Evolutionary conservation across 1,284 basidiomycete genomes (phyloP).

Genomic region (Wolfiporia cocos): DNA sequence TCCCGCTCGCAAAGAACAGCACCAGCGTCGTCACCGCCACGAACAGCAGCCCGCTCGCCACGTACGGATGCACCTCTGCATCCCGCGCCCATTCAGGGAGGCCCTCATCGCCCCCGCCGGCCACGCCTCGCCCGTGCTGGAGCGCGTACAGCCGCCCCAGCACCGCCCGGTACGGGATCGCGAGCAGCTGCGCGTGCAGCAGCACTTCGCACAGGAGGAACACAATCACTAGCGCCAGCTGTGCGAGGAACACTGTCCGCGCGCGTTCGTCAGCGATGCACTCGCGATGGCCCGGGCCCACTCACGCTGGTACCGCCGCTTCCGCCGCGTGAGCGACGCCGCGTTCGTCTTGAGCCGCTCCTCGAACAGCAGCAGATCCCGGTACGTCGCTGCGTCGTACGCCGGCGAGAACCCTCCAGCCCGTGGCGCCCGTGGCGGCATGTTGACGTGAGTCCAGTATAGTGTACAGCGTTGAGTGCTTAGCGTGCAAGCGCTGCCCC

Average conservation of each 20-base stretch:
- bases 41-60: constrained; percentile 72
- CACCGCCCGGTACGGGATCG: constrained; percentile 52
- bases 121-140: no score
- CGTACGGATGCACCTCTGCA: constrained; percentile 56
- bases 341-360: constrained; percentile 95
- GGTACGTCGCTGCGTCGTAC: constrained; percentile 72
- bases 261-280: not conserved
- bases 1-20: constrained; percentile 94
- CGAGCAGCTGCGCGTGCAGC: constrained; percentile 60
- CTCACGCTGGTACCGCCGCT: constrained; percentile 85
- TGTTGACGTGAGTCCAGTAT: constrained; percentile 1
- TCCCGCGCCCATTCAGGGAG: constrained; percentile 43
- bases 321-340: constrained; percentile 72
- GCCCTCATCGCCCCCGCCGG: no score
- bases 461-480: no score
- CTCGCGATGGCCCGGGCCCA: constrained; percentile 13
- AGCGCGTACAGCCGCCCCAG: no score
- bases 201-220: constrained; percentile 74
- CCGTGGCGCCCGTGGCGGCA: constrained; percentile 12
- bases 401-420: constrained; percentile 45
- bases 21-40: constrained; percentile 86
- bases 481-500: no score
- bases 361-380: constrained; percentile 91
- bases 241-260: constrained; percentile 67
- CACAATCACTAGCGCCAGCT: constrained; percentile 62